These are phyloP conservation scores for Mortierella claussenii DNA, from an alignment of 192 early-diverging fungal species.

Conservation along the genomic window DNA sequence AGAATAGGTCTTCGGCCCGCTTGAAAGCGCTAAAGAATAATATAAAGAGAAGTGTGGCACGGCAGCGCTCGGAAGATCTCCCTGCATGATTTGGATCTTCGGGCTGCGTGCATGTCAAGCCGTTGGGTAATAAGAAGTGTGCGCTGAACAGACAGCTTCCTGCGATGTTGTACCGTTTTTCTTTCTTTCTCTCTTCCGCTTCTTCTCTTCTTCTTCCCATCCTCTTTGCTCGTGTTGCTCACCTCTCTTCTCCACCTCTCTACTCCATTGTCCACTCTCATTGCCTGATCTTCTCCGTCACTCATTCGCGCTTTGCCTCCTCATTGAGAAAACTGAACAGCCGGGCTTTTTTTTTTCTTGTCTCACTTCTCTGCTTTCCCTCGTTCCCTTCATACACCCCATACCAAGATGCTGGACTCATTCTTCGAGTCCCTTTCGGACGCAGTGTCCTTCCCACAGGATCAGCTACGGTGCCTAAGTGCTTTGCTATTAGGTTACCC, in stretches of 20 bases:
- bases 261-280: neutral
- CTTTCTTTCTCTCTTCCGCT: constrained; percentile 1
- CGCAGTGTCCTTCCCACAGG: constrained; percentile 53
- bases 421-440: constrained; percentile 46
- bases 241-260: neutral
- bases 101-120: no score
- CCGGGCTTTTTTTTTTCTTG: no score
- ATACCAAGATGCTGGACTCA: constrained; percentile 28
- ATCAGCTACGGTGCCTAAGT: constrained; percentile 67
- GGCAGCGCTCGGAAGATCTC: no score
- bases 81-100: no score
- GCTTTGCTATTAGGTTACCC: constrained; percentile 68
- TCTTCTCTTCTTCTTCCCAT: neutral
- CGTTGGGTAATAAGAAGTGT: no score
- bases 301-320: neutral
- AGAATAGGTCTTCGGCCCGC: no score
- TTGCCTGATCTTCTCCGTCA: neutral
- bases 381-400: neutral
- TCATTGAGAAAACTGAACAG: no score
- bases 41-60: no score
- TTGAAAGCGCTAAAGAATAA: no score
- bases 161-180: neutral
- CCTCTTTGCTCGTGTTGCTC: neutral
- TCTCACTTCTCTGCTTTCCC: no score
- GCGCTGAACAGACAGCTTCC: no score